Percentiles rank a stretch among this genome's conserved stretches.
Conservation (phyloP, 2,329 filamentous ascomycete genomes). For the Pezicula rhizophila region DNA sequence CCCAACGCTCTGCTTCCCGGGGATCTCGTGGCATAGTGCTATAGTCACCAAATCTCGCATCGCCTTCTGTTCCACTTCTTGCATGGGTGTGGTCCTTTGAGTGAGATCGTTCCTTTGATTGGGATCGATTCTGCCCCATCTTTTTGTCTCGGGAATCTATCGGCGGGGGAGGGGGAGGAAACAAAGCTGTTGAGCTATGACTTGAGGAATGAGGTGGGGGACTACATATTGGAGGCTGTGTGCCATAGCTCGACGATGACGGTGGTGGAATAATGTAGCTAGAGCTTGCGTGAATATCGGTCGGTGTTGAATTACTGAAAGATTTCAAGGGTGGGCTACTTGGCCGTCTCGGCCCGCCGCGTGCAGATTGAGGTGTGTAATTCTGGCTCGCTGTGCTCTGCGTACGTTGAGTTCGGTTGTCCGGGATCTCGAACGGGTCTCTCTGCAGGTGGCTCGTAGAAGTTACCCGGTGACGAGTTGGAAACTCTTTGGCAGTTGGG, state of each 20-base stretch:
- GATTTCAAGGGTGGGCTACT: not conserved
- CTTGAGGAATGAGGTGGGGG: not conserved
- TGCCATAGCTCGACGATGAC: not conserved
- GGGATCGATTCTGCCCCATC: not conserved
- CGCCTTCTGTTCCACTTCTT: not conserved
- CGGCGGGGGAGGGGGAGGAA: slow-evolving; percentile 2
- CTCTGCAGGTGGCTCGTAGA: slow-evolving; percentile 16
- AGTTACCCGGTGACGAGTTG: slow-evolving; percentile 14
- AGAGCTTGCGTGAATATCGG: not conserved
- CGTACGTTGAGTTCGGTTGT: slow-evolving; percentile 13
- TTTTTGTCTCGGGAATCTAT: slow-evolving; percentile 1
- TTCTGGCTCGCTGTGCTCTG: slow-evolving; percentile 3
- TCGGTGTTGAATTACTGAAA: slow-evolving; percentile 1
- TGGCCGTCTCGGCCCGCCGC: not conserved
- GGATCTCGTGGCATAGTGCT: slow-evolving; percentile 1
- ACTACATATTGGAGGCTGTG: not conserved
- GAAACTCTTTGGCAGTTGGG: not conserved
- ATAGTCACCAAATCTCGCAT: not conserved
- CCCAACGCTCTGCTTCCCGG: slow-evolving; percentile 2
- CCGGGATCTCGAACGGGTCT: not conserved
- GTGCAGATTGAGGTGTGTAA: not conserved
- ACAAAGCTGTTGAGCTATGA: not conserved
- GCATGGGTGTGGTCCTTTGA: not conserved
- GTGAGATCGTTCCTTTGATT: not conserved
- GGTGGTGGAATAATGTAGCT: not conserved